These are phyloP conservation scores for Babesia divergens DNA, from an alignment of 169 alveolate genomes.

Conservation along the genomic window DNA sequence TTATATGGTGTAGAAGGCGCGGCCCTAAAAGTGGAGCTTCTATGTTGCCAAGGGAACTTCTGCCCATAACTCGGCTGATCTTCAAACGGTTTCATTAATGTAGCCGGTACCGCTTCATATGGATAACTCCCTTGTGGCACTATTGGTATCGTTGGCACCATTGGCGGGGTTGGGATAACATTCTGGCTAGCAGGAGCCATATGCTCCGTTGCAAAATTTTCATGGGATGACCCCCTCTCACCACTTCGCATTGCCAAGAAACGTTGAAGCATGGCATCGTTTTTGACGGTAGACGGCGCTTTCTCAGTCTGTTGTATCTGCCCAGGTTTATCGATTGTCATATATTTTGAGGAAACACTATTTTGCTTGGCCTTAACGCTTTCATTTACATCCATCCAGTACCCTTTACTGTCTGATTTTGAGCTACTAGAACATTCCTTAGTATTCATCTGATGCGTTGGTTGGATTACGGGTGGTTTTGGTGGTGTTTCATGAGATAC, in stretches of 20 bases:
- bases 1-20: not conserved
- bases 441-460: too few relatives aligned
- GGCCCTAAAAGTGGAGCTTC: not conserved
- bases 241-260: conserved; percentile 21
- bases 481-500: too few relatives aligned
- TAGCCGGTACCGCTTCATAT: not conserved
- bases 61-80: not conserved
- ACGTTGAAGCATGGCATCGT: conserved; percentile 17
- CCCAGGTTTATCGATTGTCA: conserved; percentile 2
- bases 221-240: too few relatives aligned
- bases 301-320: not conserved
- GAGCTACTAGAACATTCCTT: too few relatives aligned
- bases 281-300: not conserved
- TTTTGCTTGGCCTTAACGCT: not conserved
- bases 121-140: not conserved
- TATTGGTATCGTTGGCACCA: not conserved
- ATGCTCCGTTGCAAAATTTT: too few relatives aligned
- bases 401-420: too few relatives aligned
- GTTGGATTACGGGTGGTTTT: too few relatives aligned
- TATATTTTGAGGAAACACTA: conserved; percentile 4
- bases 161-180: not conserved
- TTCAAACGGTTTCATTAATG: not conserved
- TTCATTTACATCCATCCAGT: not conserved
- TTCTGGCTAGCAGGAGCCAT: too few relatives aligned
- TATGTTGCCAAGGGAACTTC: not conserved